Conservation (phyloP, 495 filamentous ascomycete species). For the Polyplosphaeria fusca region DNA sequence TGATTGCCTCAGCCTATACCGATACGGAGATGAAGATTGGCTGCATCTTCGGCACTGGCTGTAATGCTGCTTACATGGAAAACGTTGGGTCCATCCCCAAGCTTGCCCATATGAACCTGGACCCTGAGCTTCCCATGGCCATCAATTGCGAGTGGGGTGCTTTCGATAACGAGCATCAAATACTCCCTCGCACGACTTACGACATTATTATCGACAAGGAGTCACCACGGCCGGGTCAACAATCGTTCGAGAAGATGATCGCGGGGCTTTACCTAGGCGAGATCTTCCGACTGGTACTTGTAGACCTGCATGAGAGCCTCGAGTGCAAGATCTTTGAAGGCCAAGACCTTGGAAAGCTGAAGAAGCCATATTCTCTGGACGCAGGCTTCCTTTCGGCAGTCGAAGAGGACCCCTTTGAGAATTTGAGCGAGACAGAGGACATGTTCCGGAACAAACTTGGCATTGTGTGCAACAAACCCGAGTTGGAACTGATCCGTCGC, state of each 20-base stretch:
- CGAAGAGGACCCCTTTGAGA: slow-evolving; percentile 93
- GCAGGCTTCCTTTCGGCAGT: slow-evolving; percentile 93
- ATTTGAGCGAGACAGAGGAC: slow-evolving; percentile 79
- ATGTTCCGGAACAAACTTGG: slow-evolving; percentile 70
- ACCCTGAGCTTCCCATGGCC: slow-evolving; percentile 82
- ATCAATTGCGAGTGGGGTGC: slow-evolving; percentile 99
- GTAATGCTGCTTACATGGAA: slow-evolving; percentile 99
- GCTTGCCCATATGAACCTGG: slow-evolving; percentile 89
- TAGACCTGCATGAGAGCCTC: slow-evolving; percentile 77
- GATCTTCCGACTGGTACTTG: slow-evolving; percentile 83
- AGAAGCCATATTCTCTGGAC: slow-evolving; percentile 81
- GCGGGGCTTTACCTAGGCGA: slow-evolving; percentile 94
- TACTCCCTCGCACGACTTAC: slow-evolving; percentile 81
- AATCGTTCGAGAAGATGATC: slow-evolving; percentile 98
- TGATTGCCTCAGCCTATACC: slow-evolving; percentile 97
- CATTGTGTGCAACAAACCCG: slow-evolving; percentile 64
- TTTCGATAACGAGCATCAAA: slow-evolving; percentile 93
- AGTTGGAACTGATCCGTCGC: slow-evolving; percentile 82
- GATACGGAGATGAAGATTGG: slow-evolving; percentile 89
- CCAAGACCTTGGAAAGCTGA: slow-evolving; percentile 75
- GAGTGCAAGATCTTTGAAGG: slow-evolving; percentile 74
- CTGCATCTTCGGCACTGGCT: slow-evolving; percentile 97
- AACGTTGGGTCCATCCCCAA: slow-evolving; percentile 87
- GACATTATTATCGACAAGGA: slow-evolving; percentile 87
- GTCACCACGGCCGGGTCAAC: slow-evolving; percentile 91